These are phyloP conservation scores for Kodamaea sp. DNA, from an alignment of 1,139 yeast genomes.

Conservation along the genomic window DNA sequence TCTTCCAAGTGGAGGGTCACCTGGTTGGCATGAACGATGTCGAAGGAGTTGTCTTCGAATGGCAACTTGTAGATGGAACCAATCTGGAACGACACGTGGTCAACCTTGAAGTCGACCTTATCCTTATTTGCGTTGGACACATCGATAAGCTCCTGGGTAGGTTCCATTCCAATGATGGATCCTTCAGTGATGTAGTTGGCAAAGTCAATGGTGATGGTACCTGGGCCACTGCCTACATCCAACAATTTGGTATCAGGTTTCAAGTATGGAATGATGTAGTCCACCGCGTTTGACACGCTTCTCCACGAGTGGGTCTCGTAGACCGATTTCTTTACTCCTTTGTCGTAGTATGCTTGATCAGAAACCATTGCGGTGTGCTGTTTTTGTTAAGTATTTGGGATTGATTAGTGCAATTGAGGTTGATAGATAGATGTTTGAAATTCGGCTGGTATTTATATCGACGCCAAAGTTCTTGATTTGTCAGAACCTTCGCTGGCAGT, in stretches of 20 bases:
- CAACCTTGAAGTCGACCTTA: constrained; percentile 8
- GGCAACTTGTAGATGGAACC: constrained; percentile 36
- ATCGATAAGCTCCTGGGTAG: constrained; percentile 30
- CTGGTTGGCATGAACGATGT: constrained; percentile 41
- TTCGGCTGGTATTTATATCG: no score
- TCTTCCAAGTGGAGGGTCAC: constrained; percentile 38
- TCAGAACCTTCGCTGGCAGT: no score
- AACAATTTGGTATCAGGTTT: constrained; percentile 28
- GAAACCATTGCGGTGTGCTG: constrained; percentile 4
- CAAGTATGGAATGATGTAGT: constrained; percentile 29
- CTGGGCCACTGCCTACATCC: constrained; percentile 48
- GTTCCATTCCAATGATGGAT: constrained; percentile 35
- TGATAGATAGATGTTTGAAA: no score
- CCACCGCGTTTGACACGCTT: constrained; percentile 31
- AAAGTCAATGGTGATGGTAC: constrained; percentile 38
- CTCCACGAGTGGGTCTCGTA: constrained; percentile 39
- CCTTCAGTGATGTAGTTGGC: constrained; percentile 32
- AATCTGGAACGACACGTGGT: constrained; percentile 26
- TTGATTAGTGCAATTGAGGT: no score
- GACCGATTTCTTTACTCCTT: constrained; percentile 23
- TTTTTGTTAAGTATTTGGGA: no score
- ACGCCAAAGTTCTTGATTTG: no score
- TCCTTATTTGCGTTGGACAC: constrained; percentile 19
- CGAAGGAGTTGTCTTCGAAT: constrained; percentile 37
- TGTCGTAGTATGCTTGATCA: constrained; percentile 25